These are phyloP conservation scores for Pseudocercospora eumusae DNA, from an alignment of 2,329 filamentous ascomycete genomes.

Conservation along the genomic window DNA sequence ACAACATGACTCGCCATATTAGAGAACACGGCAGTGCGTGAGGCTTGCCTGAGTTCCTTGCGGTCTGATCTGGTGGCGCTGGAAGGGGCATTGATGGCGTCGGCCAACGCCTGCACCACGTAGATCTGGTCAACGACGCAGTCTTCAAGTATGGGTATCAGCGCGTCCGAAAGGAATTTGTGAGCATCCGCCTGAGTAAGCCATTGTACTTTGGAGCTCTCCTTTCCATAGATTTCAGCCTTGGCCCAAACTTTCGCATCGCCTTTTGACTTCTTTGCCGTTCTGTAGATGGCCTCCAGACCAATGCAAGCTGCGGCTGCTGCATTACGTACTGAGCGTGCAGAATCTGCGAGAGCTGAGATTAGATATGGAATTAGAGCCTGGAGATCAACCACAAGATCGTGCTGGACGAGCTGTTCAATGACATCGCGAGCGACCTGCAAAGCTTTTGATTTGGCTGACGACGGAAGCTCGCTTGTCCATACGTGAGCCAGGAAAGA, in stretches of 20 bases:
- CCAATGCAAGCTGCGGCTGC: conserved; percentile 24
- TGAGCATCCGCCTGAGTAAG: conserved; percentile 60
- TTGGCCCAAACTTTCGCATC: conserved; percentile 53
- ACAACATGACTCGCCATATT: conserved; percentile 75
- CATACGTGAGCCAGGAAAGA: conserved; percentile 28
- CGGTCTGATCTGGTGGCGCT: conserved; percentile 20
- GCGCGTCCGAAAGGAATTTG: conserved; percentile 63
- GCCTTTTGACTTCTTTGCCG: conserved; percentile 17
- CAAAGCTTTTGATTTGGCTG: conserved; percentile 24
- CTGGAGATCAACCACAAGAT: conserved; percentile 60
- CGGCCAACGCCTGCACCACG: conserved; percentile 64
- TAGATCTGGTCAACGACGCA: conserved; percentile 77
- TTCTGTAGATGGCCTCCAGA: conserved; percentile 16
- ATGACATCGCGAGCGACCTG: conserved; percentile 21
- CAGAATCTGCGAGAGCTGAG: conserved; percentile 53
- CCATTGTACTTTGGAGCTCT: conserved; percentile 54
- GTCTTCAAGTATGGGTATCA: conserved; percentile 81
- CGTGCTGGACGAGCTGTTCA: conserved; percentile 15
- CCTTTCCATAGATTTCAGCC: conserved; percentile 65
- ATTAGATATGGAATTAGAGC: conserved; percentile 79
- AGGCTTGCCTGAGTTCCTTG: conserved; percentile 59
- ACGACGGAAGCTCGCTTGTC: conserved; percentile 19
- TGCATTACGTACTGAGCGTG: conserved; percentile 60
- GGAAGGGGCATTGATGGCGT: conserved; percentile 54
- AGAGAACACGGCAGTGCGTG: conserved; percentile 65